Conservation (phyloP, 768 basidiomycete species). For the Lentinula lateritia region DNA sequence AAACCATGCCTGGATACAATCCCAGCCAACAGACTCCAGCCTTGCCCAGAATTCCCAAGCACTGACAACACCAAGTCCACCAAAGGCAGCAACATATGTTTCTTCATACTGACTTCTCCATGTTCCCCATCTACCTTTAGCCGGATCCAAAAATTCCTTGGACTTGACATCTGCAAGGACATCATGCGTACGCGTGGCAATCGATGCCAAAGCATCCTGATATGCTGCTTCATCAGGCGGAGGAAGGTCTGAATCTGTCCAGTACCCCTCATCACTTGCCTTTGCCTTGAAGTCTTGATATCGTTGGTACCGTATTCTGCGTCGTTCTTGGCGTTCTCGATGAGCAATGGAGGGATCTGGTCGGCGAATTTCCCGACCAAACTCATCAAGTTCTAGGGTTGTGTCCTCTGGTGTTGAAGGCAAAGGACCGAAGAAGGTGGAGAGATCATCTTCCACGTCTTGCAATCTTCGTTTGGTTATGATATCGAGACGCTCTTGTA, state of each 20-base stretch:
- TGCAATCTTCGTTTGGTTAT: conserved; percentile 56
- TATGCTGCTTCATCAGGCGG: conserved; percentile 70
- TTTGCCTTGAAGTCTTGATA: conserved; percentile 2
- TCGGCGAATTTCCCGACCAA: conserved; percentile 46
- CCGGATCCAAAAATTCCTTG: conserved; percentile 79
- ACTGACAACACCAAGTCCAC: conserved; percentile 57
- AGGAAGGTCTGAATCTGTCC: conserved; percentile 75
- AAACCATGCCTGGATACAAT: conserved; percentile 67
- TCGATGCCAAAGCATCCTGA: conserved; percentile 47
- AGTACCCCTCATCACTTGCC: conserved; percentile 73
- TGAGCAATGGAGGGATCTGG: conserved; percentile 40
- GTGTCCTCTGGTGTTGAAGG: conserved; percentile 19
- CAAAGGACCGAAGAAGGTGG: conserved; percentile 57
- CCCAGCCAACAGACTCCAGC: conserved; percentile 79
- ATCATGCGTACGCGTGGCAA: conserved; percentile 44
- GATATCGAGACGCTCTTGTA: conserved; percentile 72
- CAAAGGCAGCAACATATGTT: conserved; percentile 81
- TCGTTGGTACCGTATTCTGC: conserved; percentile 37
- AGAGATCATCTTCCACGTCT: conserved; percentile 81
- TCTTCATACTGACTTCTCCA: conserved; percentile 80
- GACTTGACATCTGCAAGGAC: conserved; percentile 80
- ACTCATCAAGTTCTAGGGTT: conserved; percentile 45
- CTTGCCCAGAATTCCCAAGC: conserved; percentile 77
- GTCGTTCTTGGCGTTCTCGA: conserved; percentile 53
- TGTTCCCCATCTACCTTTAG: conserved; percentile 53